phyloP scores from a whole-genome alignment of 805 yeast genomes.

The Metschnikowia kofuensis region DNA sequence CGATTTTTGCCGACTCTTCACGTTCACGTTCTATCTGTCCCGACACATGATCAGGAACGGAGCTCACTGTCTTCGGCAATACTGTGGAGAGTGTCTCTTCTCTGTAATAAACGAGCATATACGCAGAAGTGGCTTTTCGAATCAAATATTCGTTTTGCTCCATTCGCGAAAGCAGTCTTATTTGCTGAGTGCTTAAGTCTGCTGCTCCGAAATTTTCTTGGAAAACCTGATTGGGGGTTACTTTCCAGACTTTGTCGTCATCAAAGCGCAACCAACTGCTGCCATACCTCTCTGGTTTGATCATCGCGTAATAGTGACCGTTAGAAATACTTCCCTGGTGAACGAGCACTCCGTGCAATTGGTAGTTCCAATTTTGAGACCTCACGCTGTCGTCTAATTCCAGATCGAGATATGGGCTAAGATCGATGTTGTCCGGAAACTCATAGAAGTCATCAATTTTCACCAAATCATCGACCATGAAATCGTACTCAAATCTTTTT shows the following conservation, averaged over 20 bases:
- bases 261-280: constrained; percentile 85
- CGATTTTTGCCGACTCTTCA: constrained; percentile 52
- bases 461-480: constrained; percentile 79
- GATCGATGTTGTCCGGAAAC: constrained; percentile 78
- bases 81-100: constrained; percentile 55
- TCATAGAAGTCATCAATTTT: constrained; percentile 92
- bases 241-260: constrained; percentile 91
- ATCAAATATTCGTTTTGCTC: constrained; percentile 62
- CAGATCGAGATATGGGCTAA: constrained; percentile 73
- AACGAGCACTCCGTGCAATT: constrained; percentile 88
- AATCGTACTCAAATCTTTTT: constrained; percentile 93
- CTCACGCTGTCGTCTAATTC: constrained; percentile 39
- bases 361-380: constrained; percentile 69
- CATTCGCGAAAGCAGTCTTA: constrained; percentile 50
- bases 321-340: constrained; percentile 95
- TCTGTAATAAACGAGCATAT: constrained; percentile 91
- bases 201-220: constrained; percentile 91
- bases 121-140: constrained; percentile 89
- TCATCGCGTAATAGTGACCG: constrained; percentile 95
- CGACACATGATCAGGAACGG: constrained; percentile 64
- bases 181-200: constrained; percentile 46
- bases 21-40: constrained; percentile 61
- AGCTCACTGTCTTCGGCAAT: constrained; percentile 48
- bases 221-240: constrained; percentile 78
- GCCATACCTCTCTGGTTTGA: constrained; percentile 62